Evolutionary conservation across 2,329 filamentous ascomycete species (phyloP).

Genomic region (Penicillium sp.): DNA sequence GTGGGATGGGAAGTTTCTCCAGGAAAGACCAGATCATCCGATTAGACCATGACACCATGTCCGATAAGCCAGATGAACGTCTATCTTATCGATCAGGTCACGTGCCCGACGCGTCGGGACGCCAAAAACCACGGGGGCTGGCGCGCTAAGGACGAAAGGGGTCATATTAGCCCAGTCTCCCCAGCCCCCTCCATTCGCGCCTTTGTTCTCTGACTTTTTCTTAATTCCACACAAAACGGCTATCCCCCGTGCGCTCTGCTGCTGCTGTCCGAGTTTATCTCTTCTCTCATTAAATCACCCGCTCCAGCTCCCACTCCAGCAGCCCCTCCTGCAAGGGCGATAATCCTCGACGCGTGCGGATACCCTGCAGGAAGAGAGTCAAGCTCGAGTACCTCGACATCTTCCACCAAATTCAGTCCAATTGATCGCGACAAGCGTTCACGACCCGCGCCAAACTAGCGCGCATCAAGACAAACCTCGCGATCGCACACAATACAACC

Average conservation of each 20-base stretch:
- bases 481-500: not conserved
- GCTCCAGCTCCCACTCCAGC: not conserved
- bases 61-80: not conserved
- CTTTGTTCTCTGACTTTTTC: not conserved
- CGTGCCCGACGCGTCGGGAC: slow-evolving; percentile 25
- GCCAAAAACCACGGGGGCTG: slow-evolving; percentile 19
- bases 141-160: slow-evolving; percentile 16
- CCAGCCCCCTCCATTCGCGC: slow-evolving; percentile 15
- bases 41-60: not conserved
- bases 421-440: slow-evolving; percentile 10
- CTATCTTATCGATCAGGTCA: slow-evolving; percentile 10
- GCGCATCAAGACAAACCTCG: not conserved
- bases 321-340: slow-evolving; percentile 15
- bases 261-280: not conserved
- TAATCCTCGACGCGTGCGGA: slow-evolving; percentile 7
- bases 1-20: not conserved
- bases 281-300: not conserved
- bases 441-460: slow-evolving; percentile 1
- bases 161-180: slow-evolving; percentile 10
- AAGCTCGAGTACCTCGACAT: not conserved
- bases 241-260: not conserved
- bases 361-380: not conserved
- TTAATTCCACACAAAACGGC: not conserved
- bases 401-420: slow-evolving; percentile 1
- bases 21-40: slow-evolving; percentile 11